phyloP scores from a whole-genome alignment of 805 yeast species.

The Kazachstania martiniae region DNA sequence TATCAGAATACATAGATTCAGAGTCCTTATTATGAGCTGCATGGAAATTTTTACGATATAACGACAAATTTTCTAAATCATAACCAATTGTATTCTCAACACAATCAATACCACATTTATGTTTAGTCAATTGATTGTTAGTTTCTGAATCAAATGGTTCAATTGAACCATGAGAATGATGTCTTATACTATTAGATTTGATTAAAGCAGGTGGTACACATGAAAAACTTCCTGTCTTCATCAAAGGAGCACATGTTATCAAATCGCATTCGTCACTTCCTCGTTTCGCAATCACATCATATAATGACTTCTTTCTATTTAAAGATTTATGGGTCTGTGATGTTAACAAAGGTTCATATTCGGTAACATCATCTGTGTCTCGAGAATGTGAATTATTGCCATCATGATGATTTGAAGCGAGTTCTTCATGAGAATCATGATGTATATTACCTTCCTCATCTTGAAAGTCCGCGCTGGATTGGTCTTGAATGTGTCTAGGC shows the following conservation, averaged over 20 bases:
- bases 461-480: background rate
- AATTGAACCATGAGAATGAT: background rate
- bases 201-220: conserved; percentile 6
- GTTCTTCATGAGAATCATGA: background rate
- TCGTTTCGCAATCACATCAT: conserved; percentile 9
- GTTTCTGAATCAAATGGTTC: background rate
- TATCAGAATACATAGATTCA: background rate
- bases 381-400: background rate
- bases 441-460: background rate
- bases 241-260: conserved; percentile 11
- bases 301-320: conserved; percentile 5
- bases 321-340: background rate
- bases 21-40: background rate
- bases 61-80: conserved; percentile 26
- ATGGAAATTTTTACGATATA: conserved; percentile 22
- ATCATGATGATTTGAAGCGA: background rate
- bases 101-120: conserved; percentile 14
- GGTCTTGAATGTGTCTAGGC: conserved; percentile 1
- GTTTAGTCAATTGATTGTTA: background rate
- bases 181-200: background rate
- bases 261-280: conserved; percentile 6
- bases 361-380: background rate
- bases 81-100: conserved; percentile 28
- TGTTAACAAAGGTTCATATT: conserved; percentile 1
- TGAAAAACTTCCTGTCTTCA: conserved; percentile 6